Evolutionary conservation across 2,329 filamentous ascomycete species (phyloP).

Genomic region (Fusarium begoniae): DNA sequence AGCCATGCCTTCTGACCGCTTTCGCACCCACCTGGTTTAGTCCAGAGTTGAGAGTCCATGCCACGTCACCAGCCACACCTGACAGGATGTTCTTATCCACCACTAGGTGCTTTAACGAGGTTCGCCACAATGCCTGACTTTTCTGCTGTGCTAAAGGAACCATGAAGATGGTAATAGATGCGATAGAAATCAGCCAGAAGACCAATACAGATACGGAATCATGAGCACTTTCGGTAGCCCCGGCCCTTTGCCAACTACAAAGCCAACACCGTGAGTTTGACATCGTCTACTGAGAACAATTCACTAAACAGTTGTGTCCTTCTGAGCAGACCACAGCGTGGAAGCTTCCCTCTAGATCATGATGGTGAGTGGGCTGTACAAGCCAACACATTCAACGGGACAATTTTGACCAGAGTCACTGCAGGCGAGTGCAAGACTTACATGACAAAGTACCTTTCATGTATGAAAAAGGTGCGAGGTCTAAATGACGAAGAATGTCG

Average conservation of each 20-base stretch:
- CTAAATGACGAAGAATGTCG: constrained; percentile 89
- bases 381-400: neutral
- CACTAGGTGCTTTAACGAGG: constrained; percentile 29
- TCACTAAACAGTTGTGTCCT: constrained; percentile 16
- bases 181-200: constrained; percentile 13
- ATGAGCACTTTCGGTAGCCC: constrained; percentile 77
- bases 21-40: neutral
- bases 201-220: constrained; percentile 8
- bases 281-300: neutral
- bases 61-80: constrained; percentile 41
- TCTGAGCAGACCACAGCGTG: constrained; percentile 77
- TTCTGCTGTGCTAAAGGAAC: constrained; percentile 12
- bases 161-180: constrained; percentile 13
- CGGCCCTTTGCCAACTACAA: constrained; percentile 70
- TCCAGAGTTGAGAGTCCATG: constrained; percentile 1
- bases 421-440: constrained; percentile 91
- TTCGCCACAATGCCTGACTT: constrained; percentile 35
- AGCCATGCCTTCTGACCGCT: neutral
- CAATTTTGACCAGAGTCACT: constrained; percentile 7
- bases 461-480: constrained; percentile 84
- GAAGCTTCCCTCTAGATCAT: constrained; percentile 93
- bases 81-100: constrained; percentile 25
- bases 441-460: constrained; percentile 86
- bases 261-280: constrained; percentile 72
- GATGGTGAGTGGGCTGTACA: constrained; percentile 62